Base-by-base conservation (phyloP, 306 rosid genomes). In the Abrus precatorius region DNA sequence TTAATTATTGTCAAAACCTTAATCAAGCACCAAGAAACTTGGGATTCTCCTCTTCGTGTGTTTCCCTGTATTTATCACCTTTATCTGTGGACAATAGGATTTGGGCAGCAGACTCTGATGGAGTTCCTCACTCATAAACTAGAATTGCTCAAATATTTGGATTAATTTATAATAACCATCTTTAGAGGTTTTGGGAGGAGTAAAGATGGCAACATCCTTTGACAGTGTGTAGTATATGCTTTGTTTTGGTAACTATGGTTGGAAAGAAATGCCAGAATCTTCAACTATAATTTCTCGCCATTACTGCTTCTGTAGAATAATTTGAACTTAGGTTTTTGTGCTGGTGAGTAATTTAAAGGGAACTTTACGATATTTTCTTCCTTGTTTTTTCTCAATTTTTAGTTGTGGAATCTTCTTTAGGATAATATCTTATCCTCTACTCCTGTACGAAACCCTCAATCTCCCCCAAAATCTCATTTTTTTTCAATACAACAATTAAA, bases 1-100 rank as follows among this genome's bases (percentile, higher is more conserved):
- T 62, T n/a, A 14, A 50, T 63, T 68, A 14, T 54, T 1, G 34
- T 9, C 69, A 56, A 80, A 80, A 52, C 49, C 60, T 63, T 80
- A 49, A 61, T 43, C 5, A 50, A 62, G 72, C 59, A 30, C 12
- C 67, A 63, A 43, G 34, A 63, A 41, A 74, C 50, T 50, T 47
- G 61, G 36, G 79, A 72, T 29, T 70, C 44, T 50, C 40, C 44
- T 63, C 44, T 70, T 59, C 10, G 44, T 70, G 63, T 57, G 53
- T 33, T 44, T 59, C 78, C 48, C 54, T 27, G 27, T 45, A 13
- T 60, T 52, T 71, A 60, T 70, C 33, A 69, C 33, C 61, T 69
- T 69, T 65, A 32, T 75, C 47, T 36, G 29, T 62, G 34, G 67
- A 61, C 20, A 80, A 49, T 14, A 43, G 49, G 60, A 65, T 64